Percentiles rank a stretch among this genome's conserved stretches.
Conservation (phyloP, 2,329 filamentous ascomycete genomes). For the Cercospora berteroae region DNA sequence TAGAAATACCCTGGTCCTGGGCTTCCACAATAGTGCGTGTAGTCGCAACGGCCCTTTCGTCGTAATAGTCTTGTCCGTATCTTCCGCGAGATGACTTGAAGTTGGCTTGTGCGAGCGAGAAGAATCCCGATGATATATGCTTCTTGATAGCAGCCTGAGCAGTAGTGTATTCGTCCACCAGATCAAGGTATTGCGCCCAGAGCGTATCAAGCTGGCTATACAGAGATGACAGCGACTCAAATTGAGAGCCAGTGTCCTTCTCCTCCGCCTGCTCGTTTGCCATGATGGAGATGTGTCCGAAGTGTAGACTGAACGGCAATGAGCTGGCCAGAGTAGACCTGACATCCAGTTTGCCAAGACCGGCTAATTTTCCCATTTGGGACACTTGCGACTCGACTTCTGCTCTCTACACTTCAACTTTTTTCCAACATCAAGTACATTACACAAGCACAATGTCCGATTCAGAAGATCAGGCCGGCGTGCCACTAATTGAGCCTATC, state of each 20-base stretch:
- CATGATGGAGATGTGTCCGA: not conserved
- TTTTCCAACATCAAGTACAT: not conserved
- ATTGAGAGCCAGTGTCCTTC: not conserved
- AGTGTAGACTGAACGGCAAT: not conserved
- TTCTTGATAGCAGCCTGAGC: constrained; percentile 56
- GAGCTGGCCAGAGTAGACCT: not conserved
- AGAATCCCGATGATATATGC: constrained; percentile 52
- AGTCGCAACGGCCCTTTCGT: constrained; percentile 52
- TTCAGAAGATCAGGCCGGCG: constrained; percentile 44
- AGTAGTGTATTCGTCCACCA: constrained; percentile 65
- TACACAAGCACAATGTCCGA: constrained; percentile 42
- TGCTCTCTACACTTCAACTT: not conserved
- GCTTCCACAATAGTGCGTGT: constrained; percentile 9
- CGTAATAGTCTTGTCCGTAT: constrained; percentile 70
- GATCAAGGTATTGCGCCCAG: constrained; percentile 62
- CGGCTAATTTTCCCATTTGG: constrained; percentile 5
- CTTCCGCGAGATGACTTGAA: constrained; percentile 60
- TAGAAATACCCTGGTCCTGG: not conserved
- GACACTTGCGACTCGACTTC: constrained; percentile 10
- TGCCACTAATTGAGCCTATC: constrained; percentile 46
- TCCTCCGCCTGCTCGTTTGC: not conserved
- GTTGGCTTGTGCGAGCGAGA: constrained; percentile 69
- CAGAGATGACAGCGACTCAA: constrained; percentile 23
- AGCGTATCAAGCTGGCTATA: constrained; percentile 58
- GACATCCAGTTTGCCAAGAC: not conserved